A percentile compares a stretch with the other conserved stretches of the same genome.
Conservation (phyloP, 1,139 yeast genomes). For the Debaryomyces sp. region DNA sequence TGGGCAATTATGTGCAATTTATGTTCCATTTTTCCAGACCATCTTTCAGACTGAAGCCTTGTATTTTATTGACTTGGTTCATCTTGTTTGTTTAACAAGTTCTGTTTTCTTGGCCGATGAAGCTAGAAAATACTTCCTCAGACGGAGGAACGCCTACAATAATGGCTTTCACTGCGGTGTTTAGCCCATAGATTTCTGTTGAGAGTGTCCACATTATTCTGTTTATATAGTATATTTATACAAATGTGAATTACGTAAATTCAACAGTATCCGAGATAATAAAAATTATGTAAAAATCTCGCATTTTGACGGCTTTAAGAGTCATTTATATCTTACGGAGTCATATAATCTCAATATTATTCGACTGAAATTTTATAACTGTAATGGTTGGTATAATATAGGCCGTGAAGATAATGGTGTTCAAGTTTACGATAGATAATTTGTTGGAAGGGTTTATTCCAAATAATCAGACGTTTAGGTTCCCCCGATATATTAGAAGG, state of each 20-base stretch:
- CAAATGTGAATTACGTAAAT: not conserved
- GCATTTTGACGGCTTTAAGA: not conserved
- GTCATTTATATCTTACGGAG: not conserved
- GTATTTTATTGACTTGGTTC: constrained; percentile 63
- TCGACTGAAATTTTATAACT: not conserved
- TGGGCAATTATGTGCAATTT: constrained; percentile 94
- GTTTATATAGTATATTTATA: constrained; percentile 1
- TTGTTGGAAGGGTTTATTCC: constrained; percentile 32
- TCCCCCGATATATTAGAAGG: constrained; percentile 32
- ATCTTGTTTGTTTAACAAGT: constrained; percentile 66
- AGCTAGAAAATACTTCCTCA: constrained; percentile 53
- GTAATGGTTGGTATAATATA: not conserved
- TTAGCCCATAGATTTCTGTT: not conserved
- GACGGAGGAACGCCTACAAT: constrained; percentile 4
- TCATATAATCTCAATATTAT: not conserved
- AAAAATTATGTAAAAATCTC: not conserved
- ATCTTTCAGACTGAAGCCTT: constrained; percentile 95
- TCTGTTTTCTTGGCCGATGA: constrained; percentile 88
- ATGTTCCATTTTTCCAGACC: constrained; percentile 86
- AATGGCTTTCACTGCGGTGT: constrained; percentile 6
- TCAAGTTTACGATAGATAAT: constrained; percentile 44
- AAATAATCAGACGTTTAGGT: constrained; percentile 25
- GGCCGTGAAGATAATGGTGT: constrained; percentile 30
- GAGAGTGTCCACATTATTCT: not conserved
- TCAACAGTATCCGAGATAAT: not conserved